Evolutionary conservation across 2,329 filamentous ascomycete species (phyloP), one percentile per base, ranked within the genome.

Genomic region (Aspergillus sp.): DNA sequence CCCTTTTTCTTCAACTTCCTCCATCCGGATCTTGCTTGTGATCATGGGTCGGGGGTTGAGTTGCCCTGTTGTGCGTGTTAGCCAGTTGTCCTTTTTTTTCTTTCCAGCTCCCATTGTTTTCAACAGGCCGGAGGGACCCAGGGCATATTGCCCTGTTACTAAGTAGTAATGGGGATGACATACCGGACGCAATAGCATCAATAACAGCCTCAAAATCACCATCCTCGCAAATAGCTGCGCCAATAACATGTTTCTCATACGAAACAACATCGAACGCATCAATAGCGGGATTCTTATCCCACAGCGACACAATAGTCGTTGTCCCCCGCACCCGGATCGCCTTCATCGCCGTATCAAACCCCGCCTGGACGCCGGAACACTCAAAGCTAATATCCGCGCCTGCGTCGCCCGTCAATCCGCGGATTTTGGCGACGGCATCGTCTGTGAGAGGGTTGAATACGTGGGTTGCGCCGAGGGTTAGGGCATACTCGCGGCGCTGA

Each of bases 271-370:
- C 76, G 61, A 83, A 82, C 1, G 81, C 79, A 60, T 83, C 75
- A 57, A 87, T 80, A 0, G 76, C 76, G 4, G 85, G 76, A 32
- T 76, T 77, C 56, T 79, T 81, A 61, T 85, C 84, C 84, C 84
- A 88, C 5, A 88, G 81, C 0, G 85, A 84, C 6, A 88, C 79
- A 59, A 88, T 87, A 3, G 87, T 78, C 0, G 87, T 76, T 0
- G 82, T 83, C 0, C 85, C 85, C 34, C 81, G 75, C 0, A 79
- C 76, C 53, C 79, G 75, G 5, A 86, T 80, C 0, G 80, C 77
- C 15, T 77, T 70, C 51, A 79, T 81, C 63, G 71, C 83, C 63
- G 61, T 66, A 58, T 77, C 72, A 6, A 81, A 66, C 12, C 76
- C 82, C 1, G 77, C 77, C 15, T 81, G 77, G n/a, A 86, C 82